phyloP scores from a whole-genome alignment of 768 basidiomycete genomes.

The Dendrothele bispora region DNA sequence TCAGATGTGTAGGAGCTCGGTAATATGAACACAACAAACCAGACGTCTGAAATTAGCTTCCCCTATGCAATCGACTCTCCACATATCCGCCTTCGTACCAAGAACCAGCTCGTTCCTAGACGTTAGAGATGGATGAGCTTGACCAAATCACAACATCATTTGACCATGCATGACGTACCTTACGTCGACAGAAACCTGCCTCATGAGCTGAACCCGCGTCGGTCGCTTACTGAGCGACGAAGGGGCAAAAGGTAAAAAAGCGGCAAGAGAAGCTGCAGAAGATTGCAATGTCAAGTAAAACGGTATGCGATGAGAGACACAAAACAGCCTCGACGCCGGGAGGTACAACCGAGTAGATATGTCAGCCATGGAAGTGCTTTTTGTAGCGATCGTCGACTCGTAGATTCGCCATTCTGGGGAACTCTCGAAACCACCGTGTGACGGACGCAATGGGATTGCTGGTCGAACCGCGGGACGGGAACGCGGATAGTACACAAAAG shows the following conservation, averaged over 20 bases:
- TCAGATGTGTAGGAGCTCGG: background rate
- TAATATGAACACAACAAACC: constrained; percentile 34
- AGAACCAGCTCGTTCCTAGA: constrained; percentile 47
- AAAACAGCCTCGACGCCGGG: constrained; percentile 61
- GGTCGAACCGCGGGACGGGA: constrained; percentile 56
- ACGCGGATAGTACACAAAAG: constrained; percentile 66
- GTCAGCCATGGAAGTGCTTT: constrained; percentile 33
- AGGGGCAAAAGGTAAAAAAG: constrained; percentile 62
- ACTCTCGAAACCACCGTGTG: constrained; percentile 39
- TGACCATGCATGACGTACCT: constrained; percentile 31
- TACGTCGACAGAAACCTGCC: constrained; percentile 70
- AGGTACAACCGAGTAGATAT: constrained; percentile 46
- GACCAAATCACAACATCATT: no score
- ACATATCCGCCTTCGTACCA: constrained; percentile 69
- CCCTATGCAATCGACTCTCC: constrained; percentile 64
- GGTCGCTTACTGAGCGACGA: constrained; percentile 32
- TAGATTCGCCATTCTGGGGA: constrained; percentile 51
- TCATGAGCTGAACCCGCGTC: constrained; percentile 61
- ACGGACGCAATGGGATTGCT: constrained; percentile 42
- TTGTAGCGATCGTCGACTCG: constrained; percentile 42
- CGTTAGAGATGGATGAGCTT: no score
- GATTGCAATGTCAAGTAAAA: constrained; percentile 66
- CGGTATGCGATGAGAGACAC: constrained; percentile 58
- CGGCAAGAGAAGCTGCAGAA: constrained; percentile 52
- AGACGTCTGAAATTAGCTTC: constrained; percentile 59